Evolutionary conservation across 192 early-diverging fungal genomes (phyloP), one percentile per base, ranked within the genome.

Genomic region (Entophlyctis helioformis): DNA sequence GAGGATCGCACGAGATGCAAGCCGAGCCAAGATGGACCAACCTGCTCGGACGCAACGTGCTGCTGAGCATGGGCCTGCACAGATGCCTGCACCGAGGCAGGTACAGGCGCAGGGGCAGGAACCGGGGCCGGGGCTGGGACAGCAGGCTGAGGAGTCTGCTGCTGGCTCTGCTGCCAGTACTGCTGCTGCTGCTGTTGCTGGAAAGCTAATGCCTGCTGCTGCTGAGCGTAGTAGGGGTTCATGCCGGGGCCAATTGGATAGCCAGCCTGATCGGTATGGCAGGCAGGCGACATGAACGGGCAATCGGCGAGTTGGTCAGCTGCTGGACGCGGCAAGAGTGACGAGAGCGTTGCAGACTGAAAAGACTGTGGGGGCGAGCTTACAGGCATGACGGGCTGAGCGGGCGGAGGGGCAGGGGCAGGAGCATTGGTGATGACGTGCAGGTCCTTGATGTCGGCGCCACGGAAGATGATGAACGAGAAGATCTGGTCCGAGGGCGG

Each of bases 391-490:
- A n/a, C n/a, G n/a, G n/a, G n/a, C n/a, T n/a, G n/a, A n/a, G n/a
- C n/a, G n/a, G n/a, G n/a, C n/a, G n/a, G n/a, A n/a, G n/a, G n/a
- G n/a, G n/a, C n/a, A n/a, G n/a, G n/a, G n/a, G n/a, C 89, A 40
- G 90, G 92, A 58, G 89, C 89, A 51, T 86, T 82, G 27, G 83
- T 81, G 15, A 78, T 62, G 36, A 84, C 79, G 41, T 78, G 66
- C 38, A 98, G 66, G 55, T 86, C 85, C 63, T 88, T 84, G 44
- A 98, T 83, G 51, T 98, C 95, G 15, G 83, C 77, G 16, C 89
- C 95, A 27, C 89, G 78, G 60, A 98, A 98, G 23, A 91, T 84
- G 51, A 98, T 92, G 51, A 75, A 86, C 47, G 88, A 86, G 64
- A 85, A 98, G 32, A 89, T 66, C 54, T 85, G 80, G 27, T 87